Base-by-base conservation (phyloP, 495 filamentous ascomycete genomes). In the Neurospora terricola region DNA sequence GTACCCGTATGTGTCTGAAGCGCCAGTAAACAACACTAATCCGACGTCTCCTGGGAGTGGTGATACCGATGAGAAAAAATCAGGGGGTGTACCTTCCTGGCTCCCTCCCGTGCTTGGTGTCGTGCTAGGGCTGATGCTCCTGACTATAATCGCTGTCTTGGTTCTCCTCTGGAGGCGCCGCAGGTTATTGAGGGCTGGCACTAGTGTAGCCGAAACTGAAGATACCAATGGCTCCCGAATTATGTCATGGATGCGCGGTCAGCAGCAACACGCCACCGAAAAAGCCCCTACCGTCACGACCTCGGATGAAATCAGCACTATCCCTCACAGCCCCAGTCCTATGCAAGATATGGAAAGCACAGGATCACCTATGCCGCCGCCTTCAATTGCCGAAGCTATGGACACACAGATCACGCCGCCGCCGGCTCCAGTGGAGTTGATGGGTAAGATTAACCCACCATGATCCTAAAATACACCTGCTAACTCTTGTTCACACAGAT, bases 41-140 rank as follows among this genome's bases (percentile, higher is more conserved):
- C 6, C 71, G 9, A 54, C 45, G 21, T 54, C 45, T 11, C 45
- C 45, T 2, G 45, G 45, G 3, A 54, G 21, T 54, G 21, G 21
- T 54, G 21, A 2, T 27, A 6, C 21, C 9, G 21, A 27, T 6
- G 38, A 27, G 21, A 72, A 72, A 18, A 70, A 74, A 5, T 77
- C 78, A 39, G 75, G 80, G n/a, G 83, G 87, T 5, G 82, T 89
- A 12, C 90, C 90, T 5, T 78, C 77, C 0, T 93, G 88, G 82
- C 83, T 91, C 2, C 87, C 85, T 0, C 89, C 90, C 2, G 86
- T 93, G 3, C 83, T 94, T 21, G 91, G 90, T 5, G 89, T 91
- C 5, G 85, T 93, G 1, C 81, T 90, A 2, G 90, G 90, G 10
- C 82, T 93, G 2, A 77, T 91, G 39, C 82, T 90, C 70, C 72